Evolutionary conservation across 2,329 filamentous ascomycete genomes (phyloP).

Genomic region (Neofusicoccum kwambonambiense): DNA sequence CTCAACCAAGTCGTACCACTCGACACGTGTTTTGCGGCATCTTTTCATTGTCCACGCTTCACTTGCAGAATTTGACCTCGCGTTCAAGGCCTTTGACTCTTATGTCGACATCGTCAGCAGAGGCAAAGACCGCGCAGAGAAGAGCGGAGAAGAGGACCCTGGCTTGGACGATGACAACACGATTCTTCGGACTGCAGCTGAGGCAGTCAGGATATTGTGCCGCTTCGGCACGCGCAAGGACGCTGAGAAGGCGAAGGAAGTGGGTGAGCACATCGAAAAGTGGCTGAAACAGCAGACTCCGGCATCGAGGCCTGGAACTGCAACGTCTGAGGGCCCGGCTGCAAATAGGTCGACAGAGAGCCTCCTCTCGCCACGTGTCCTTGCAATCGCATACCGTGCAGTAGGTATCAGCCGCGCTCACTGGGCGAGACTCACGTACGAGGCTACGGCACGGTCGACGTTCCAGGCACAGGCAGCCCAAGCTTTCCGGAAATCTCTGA

Average conservation of each 20-base stretch:
- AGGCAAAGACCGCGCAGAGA: slow-evolving; percentile 79
- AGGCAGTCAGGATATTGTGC: slow-evolving; percentile 78
- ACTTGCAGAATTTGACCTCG: slow-evolving; percentile 87
- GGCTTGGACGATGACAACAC: slow-evolving; percentile 76
- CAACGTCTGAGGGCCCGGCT: slow-evolving; percentile 23
- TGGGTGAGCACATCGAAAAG: slow-evolving; percentile 70
- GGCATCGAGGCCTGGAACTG: slow-evolving; percentile 27
- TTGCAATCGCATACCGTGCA: slow-evolving; percentile 71
- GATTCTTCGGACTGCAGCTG: slow-evolving; percentile 73
- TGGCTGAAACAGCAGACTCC: slow-evolving; percentile 64
- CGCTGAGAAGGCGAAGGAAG: slow-evolving; percentile 72
- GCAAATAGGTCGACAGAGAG: slow-evolving; percentile 32
- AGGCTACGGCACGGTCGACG: slow-evolving; percentile 67
- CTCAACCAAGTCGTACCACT: slow-evolving; percentile 92
- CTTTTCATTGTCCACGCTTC: slow-evolving; percentile 86
- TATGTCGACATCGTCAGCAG: slow-evolving; percentile 86
- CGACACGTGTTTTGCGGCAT: slow-evolving; percentile 79
- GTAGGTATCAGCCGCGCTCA: slow-evolving; percentile 83
- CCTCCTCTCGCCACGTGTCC: slow-evolving; percentile 56
- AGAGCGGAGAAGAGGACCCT: slow-evolving; percentile 65
- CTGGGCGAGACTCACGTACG: slow-evolving; percentile 80
- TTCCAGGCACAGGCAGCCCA: slow-evolving; percentile 76
- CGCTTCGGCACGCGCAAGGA: slow-evolving; percentile 74
- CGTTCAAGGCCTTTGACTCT: slow-evolving; percentile 85
- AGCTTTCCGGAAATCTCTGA: slow-evolving; percentile 71